Conservation (phyloP, 257 asterid genomes). For the Solanum arcanum region DNA sequence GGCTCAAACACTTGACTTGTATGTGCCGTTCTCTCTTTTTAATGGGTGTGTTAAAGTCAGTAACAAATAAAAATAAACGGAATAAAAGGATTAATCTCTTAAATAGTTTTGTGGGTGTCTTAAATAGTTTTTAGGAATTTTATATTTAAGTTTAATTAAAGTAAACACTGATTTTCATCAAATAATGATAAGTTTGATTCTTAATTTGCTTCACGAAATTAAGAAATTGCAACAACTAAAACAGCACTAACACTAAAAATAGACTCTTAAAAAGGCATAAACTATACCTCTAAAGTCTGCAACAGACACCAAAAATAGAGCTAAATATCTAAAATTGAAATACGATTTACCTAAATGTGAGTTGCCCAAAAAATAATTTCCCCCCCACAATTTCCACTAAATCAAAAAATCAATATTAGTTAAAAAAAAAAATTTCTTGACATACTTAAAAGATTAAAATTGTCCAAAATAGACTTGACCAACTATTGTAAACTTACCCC, state of each 20-base stretch:
- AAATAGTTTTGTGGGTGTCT: too few relatives aligned
- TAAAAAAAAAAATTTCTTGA: too few relatives aligned
- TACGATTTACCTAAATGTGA: not conserved
- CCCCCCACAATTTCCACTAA: not conserved
- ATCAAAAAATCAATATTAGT: not conserved
- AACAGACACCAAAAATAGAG: too few relatives aligned
- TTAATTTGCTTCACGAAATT: not conserved
- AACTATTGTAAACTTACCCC: not conserved
- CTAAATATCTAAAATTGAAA: too few relatives aligned
- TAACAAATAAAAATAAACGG: too few relatives aligned
- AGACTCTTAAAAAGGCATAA: too few relatives aligned
- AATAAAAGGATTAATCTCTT: not conserved
- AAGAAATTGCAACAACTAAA: too few relatives aligned
- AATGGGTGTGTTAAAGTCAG: fast-evolving
- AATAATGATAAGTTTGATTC: not conserved
- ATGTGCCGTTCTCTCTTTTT: too few relatives aligned
- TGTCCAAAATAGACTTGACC: not conserved
- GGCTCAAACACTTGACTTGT: not conserved
- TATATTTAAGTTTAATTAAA: not conserved
- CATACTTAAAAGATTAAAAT: too few relatives aligned
- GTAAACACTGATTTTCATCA: not conserved
- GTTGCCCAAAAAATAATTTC: too few relatives aligned
- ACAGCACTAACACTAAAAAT: too few relatives aligned
- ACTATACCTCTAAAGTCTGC: too few relatives aligned
- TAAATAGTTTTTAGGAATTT: not conserved